phyloP scores from a whole-genome alignment of 23 red algal species.

The Gracilaria domingensis region DNA sequence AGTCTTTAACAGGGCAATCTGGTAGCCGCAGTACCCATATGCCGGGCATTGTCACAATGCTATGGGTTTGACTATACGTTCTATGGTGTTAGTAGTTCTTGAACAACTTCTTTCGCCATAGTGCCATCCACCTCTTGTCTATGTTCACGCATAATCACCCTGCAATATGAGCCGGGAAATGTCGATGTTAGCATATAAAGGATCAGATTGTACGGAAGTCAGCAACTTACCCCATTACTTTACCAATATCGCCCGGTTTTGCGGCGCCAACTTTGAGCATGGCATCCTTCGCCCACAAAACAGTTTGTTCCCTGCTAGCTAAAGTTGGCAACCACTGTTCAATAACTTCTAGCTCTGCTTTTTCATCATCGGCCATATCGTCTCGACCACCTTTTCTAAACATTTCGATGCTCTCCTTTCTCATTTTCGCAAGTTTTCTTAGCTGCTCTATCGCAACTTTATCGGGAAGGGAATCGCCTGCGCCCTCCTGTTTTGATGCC shows the following conservation, averaged over 20 bases:
- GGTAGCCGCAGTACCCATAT: neutral
- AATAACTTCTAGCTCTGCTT: conserved; percentile 76
- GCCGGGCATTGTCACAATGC: neutral
- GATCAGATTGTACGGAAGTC: neutral
- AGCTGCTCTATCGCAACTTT: conserved; percentile 64
- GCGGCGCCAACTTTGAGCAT: conserved; percentile 51
- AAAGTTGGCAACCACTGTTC: conserved; percentile 80
- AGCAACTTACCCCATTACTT: conserved; percentile 80
- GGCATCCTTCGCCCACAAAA: conserved; percentile 73
- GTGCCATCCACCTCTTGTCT: conserved; percentile 74
- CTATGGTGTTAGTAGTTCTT: conserved; percentile 25
- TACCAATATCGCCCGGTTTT: conserved; percentile 60
- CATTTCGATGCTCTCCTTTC: conserved; percentile 85
- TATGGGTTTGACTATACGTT: neutral
- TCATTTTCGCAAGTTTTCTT: conserved; percentile 78
- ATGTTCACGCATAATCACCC: conserved; percentile 79
- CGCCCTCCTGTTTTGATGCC: conserved; percentile 64
- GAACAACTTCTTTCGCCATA: conserved; percentile 58
- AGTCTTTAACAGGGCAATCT: neutral
- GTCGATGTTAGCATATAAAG: conserved; percentile 10
- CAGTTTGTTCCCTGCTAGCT: conserved; percentile 54
- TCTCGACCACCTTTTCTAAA: conserved; percentile 76
- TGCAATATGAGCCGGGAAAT: conserved; percentile 10
- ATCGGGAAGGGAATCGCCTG: conserved; percentile 62
- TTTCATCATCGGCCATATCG: conserved; percentile 71